Base-by-base conservation (phyloP, 2,329 filamentous ascomycete genomes). In the Pezicula rhizophila region DNA sequence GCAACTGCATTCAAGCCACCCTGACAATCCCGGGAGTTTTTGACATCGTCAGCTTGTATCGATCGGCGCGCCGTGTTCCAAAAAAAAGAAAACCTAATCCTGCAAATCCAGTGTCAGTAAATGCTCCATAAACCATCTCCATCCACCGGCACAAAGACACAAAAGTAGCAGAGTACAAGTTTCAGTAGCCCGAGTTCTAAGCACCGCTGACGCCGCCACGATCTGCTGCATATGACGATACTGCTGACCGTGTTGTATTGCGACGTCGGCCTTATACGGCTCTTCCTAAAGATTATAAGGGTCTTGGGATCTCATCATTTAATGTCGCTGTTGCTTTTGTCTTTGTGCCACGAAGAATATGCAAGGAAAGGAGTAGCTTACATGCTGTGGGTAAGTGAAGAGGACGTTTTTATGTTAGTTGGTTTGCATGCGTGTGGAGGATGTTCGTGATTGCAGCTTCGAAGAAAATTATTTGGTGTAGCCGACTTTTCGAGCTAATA, bases 271-370 rank as follows among this genome's bases (percentile, higher is more conserved):
- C 58, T 61, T 49, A 53, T 55, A 53, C 60, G 60, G 60, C 60
- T 62, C 60, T 62, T 62, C 60, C 60, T 62, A 60, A 59, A 58
- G 54, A 59, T 60, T 51, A 51, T 51, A 42, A 45, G 57, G 53
- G 47, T 57, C 42, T 52, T 57, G 57, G 53, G 56, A 59, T 59
- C 48, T 62, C 60, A 62, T 62, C 59, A 61, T 61, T 49, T 53
- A 46, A 38, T 46, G 49, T 20, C 26, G 42, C n/a, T 33, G 39
- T 28, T 28, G 10, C 28, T 17, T 20, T 26, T 25, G 38, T 37
- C 35, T 41, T 25, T 28, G 17, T 35, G 35, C 17, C 26, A n/a
- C 35, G 25, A 28, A 25, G 18, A 11, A 15, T 15, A 20, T 38
- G 33, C 33, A 33, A 33, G 28, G 28, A 41, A 5, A 20, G 45